These are phyloP conservation scores for Biscogniauxia sp. DNA, from an alignment of 2,329 filamentous ascomycete genomes.

Conservation along the genomic window DNA sequence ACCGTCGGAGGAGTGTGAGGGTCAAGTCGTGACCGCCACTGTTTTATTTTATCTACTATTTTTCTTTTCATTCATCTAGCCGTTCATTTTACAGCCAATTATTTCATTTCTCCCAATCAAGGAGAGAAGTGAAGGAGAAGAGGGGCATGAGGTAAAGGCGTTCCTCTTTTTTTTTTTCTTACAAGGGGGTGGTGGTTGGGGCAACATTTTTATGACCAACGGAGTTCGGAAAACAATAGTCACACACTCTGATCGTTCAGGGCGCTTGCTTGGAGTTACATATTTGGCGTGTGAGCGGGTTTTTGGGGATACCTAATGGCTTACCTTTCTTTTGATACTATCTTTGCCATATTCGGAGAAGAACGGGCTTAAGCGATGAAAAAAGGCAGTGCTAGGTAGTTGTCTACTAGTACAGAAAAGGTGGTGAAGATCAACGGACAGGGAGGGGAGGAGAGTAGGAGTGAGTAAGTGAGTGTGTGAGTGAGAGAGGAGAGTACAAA, in stretches of 20 bases:
- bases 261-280: background rate
- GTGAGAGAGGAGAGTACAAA: background rate
- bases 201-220: background rate
- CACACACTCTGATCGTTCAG: background rate
- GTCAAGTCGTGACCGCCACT: slow-evolving; percentile 20
- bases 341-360: background rate
- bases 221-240: background rate
- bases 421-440: too few species aligned
- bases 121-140: background rate
- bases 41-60: background rate
- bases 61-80: slow-evolving; percentile 10
- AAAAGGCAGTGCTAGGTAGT: background rate
- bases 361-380: background rate
- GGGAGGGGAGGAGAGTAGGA: too few species aligned
- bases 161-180: too few species aligned
- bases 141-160: too few species aligned
- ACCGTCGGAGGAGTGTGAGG: slow-evolving; percentile 41
- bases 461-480: too few species aligned
- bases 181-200: too few species aligned
- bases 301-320: background rate
- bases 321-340: background rate
- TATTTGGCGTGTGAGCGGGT: background rate
- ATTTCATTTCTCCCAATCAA: background rate
- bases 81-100: slow-evolving; percentile 11
- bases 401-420: too few species aligned